Conservation (phyloP, 2,329 filamentous ascomycete genomes). For the Anthostomella pinea region DNA sequence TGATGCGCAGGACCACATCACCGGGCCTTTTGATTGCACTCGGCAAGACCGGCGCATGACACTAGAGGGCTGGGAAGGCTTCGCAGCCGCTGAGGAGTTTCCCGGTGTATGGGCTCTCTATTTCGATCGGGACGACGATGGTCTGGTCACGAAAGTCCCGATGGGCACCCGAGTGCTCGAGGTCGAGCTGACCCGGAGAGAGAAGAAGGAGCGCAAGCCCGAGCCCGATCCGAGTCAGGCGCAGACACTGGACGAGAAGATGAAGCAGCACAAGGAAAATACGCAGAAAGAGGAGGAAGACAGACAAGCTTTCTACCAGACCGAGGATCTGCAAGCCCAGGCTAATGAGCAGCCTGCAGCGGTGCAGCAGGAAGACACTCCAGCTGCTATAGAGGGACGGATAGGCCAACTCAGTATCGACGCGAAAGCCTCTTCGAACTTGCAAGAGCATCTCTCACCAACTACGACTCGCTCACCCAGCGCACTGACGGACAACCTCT, state of each 20-base stretch:
- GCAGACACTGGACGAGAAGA: slow-evolving; percentile 29
- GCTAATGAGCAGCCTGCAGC: too few relatives aligned
- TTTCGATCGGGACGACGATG: slow-evolving; percentile 46
- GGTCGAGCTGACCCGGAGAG: slow-evolving; percentile 51
- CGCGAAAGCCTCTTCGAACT: not conserved
- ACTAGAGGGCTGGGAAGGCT: slow-evolving; percentile 48
- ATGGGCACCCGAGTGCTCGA: slow-evolving; percentile 51
- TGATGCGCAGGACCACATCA: slow-evolving; percentile 41
- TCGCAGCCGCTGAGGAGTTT: slow-evolving; percentile 45
- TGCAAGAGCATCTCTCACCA: slow-evolving; percentile 2
- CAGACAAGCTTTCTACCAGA: too few relatives aligned
- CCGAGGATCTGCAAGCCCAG: too few relatives aligned
- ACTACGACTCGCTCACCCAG: slow-evolving; percentile 20
- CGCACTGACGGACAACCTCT: slow-evolving; percentile 23
- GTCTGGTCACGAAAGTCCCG: slow-evolving; percentile 42
- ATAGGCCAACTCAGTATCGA: slow-evolving; percentile 9
- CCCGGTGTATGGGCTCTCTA: slow-evolving; percentile 45
- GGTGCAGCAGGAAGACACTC: not conserved
- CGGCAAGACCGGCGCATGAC: slow-evolving; percentile 50
- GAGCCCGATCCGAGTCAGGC: slow-evolving; percentile 21
- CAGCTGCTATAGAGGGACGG: slow-evolving; percentile 2
- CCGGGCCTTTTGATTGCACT: slow-evolving; percentile 51
- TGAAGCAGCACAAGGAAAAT: slow-evolving; percentile 28
- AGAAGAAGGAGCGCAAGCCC: slow-evolving; percentile 43
- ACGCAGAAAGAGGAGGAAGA: slow-evolving; percentile 22